Conservation (phyloP, 306 rosid species). For the Luffa aegyptiaca region DNA sequence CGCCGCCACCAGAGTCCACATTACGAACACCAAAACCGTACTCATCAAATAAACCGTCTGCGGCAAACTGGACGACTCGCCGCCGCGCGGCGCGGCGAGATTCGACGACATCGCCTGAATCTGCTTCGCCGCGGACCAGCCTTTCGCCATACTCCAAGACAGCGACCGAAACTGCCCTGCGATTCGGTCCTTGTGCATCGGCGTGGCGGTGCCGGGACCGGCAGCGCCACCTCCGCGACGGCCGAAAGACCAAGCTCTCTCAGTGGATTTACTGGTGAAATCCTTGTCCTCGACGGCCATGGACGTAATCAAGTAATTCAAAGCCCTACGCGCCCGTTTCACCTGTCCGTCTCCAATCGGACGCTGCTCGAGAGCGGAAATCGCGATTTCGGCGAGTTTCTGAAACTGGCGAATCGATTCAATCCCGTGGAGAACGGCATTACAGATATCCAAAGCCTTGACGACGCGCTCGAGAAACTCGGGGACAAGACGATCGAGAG, state of each 20-base stretch:
- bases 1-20: constrained; percentile 82
- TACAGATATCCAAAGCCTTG: constrained; percentile 73
- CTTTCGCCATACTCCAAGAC: constrained; percentile 61
- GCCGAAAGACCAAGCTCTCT: constrained; percentile 77
- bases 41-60: constrained; percentile 63
- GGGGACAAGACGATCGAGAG: constrained; percentile 65
- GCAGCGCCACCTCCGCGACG: constrained; percentile 20
- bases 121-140: constrained; percentile 87
- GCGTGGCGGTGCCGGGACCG: background rate
- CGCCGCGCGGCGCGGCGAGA: constrained; percentile 61
- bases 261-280: constrained; percentile 33
- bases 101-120: constrained; percentile 64
- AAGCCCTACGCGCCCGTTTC: constrained; percentile 74
- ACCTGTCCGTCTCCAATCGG: constrained; percentile 89
- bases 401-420: constrained; percentile 62
- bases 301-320: constrained; percentile 33
- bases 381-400: constrained; percentile 67
- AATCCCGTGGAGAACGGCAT: constrained; percentile 62
- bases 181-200: constrained; percentile 22
- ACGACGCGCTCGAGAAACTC: constrained; percentile 71
- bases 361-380: constrained; percentile 40
- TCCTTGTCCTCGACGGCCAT: constrained; percentile 63
- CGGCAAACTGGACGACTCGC: constrained; percentile 43
- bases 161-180: constrained; percentile 31
- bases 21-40: constrained; percentile 38